Base-by-base conservation (phyloP, 129 eudicot genomes). In the Chrysanthemum seticuspe region DNA sequence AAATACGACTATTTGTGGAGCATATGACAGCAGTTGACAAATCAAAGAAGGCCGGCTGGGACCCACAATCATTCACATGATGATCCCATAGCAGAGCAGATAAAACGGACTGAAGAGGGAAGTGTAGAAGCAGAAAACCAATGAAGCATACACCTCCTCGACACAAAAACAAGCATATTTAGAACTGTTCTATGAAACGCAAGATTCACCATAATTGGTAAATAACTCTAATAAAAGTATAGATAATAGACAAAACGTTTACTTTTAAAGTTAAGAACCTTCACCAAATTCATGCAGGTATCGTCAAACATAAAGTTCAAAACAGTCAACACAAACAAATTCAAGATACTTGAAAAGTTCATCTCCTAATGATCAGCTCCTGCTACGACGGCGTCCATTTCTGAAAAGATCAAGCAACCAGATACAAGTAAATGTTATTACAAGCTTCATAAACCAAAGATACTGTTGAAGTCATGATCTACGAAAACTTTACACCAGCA, bases 91-190 rank as follows among this genome's bases (percentile, higher is more conserved):
- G 87, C 77, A 85, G 79, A 78, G 79, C 70, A 74, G 87, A 72
- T 69, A 74, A 74, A 72, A 79, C 80, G 76, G 81, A 88, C 77
- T 87, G 84, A 45, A 79, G 71, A 76, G 81, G 56, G 72, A 81
- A 82, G 87, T 79, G 92, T 76, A 85, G 96, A 83, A 76, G 88
- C 86, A 92, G 86, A 87, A 85, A 89, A 87, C 94, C 94, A 92
- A 87, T 80, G 95, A 89, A 74, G 95, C 85, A 85, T 79, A 90
- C 72, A 95, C 99, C 99, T 95, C 99, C 99, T 95, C 99, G 78
- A 89, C 91, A 92, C 83, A 95, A 84, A 87, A 72, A 90, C 85
- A 86, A 88, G 72, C 83, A 86, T 81, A 78, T 85, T 93, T 75
- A 89, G 96, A 80, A 76, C 48, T 63, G 72, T 68, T 70, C 67